phyloP scores from a whole-genome alignment of 2,329 filamentous ascomycete genomes.

The Monosporascus sp. region DNA sequence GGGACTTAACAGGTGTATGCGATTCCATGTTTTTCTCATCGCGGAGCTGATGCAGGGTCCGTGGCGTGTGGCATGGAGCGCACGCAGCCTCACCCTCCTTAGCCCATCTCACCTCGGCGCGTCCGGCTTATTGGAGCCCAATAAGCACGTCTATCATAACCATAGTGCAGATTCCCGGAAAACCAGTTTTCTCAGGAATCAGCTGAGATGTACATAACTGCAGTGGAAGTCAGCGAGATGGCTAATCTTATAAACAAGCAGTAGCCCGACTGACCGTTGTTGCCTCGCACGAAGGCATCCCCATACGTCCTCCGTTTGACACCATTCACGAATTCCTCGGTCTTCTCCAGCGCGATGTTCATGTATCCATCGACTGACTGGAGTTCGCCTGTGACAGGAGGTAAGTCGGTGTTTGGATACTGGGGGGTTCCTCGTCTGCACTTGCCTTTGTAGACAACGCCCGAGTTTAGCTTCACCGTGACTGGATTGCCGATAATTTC shows the following conservation, averaged over 20 bases:
- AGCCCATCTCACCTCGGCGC: not conserved
- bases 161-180: not conserved
- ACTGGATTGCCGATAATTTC: conserved; percentile 94
- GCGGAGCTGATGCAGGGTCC: too few relatives aligned
- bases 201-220: conserved; percentile 68
- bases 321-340: conserved; percentile 84
- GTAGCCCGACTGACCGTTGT: conserved; percentile 65
- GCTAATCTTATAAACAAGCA: not conserved
- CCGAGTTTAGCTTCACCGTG: conserved; percentile 97
- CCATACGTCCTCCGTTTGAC: conserved; percentile 78
- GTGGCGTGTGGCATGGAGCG: too few relatives aligned
- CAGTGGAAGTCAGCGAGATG: conserved; percentile 11
- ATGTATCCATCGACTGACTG: conserved; percentile 99
- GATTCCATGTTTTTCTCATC: too few relatives aligned
- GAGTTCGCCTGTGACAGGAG: conserved; percentile 63
- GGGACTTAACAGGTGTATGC: too few relatives aligned
- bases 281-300: conserved; percentile 91
- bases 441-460: conserved; percentile 92
- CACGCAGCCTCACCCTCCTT: too few relatives aligned
- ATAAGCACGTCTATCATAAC: too few relatives aligned
- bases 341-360: conserved; percentile 98
- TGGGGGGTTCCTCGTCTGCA: not conserved
- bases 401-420: not conserved
- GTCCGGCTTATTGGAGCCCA: too few relatives aligned
- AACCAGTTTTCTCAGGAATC: conserved; percentile 39